Evolutionary conservation across 495 filamentous ascomycete genomes (phyloP), one percentile per base, ranked within the genome.

Genomic region (Geopyxis carbonaria): DNA sequence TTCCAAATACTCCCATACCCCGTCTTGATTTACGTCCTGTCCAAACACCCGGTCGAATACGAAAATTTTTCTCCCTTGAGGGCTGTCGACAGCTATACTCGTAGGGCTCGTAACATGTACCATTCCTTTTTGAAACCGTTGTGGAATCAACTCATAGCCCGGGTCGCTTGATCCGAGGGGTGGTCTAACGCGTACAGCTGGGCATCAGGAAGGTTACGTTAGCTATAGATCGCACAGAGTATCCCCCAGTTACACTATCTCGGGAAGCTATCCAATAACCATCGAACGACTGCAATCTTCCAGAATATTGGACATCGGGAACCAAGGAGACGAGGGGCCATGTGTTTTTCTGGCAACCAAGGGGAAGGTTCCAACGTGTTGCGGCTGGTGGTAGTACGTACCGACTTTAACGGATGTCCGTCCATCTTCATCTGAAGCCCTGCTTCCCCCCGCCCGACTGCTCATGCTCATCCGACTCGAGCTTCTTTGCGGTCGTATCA

Each of bases 361-460:
- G 19, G 10, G 5, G 8, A 8, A 36, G 33, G 13, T 28, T 28
- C 19, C 33, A 16, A 33, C 5, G 31, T n/a, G n/a, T n/a, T n/a
- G n/a, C n/a, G 9, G 11, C 18, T 7, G 24, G 33, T 39, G 36
- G 36, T 39, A 18, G 25, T 22, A 85, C 89, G 56, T 70, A 97
- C 89, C 89, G 59, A 97, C 89, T 92, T 85, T 93, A 57, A 97
- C 89, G n/a, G 89, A 80, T 22, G 89, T 94, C 60, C 78, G 87
- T 29, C 70, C 69, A 66, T 94, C 89, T 50, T 97, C 89, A 55
- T 94, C 89, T 2, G 86, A 93, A 20, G 78, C 78, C 54, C 87
- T 71, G 60, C 82, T 93, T 43, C 80, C 77, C 33, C 76, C 80
- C 27, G 68, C 66, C 60, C 75, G 83, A 57, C 82, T 85, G 54